Evolutionary conservation across 495 filamentous ascomycete genomes (phyloP).

Genomic region (Trichoderma reesei): DNA sequence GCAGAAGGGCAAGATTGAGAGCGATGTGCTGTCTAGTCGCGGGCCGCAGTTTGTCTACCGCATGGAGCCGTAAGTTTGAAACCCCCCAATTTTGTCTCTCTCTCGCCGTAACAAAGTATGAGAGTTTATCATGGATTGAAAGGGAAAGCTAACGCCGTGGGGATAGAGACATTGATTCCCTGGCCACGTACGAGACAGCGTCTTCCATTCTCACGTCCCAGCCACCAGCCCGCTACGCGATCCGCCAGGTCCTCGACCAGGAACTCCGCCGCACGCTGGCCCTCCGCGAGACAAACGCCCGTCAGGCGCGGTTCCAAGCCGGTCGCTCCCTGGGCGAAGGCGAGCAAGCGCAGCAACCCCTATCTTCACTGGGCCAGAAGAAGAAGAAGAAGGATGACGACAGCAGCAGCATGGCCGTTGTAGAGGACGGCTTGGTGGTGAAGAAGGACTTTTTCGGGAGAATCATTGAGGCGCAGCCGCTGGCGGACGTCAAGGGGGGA

Average conservation of each 20-base stretch:
- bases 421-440: conserved; percentile 25
- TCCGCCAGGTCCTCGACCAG: conserved; percentile 85
- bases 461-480: conserved; percentile 41
- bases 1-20: conserved; percentile 71
- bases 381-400: conserved; percentile 42
- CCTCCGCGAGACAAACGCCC: conserved; percentile 46
- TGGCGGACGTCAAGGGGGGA: conserved; percentile 31
- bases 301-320: conserved; percentile 44
- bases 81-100: background rate
- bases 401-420: conserved; percentile 20
- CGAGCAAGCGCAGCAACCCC: background rate
- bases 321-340: conserved; percentile 24
- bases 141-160: background rate
- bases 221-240: conserved; percentile 71
- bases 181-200: conserved; percentile 52
- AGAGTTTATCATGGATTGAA: background rate
- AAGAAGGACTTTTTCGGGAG: conserved; percentile 92
- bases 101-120: background rate
- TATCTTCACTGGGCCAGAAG: conserved; percentile 15
- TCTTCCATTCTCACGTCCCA: conserved; percentile 36
- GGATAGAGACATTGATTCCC: conserved; percentile 50
- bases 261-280: conserved; percentile 65
- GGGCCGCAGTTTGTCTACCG: conserved; percentile 70
- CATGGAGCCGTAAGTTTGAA: conserved; percentile 73
- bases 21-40: conserved; percentile 34